Evolutionary conservation across 768 basidiomycete genomes (phyloP).

Genomic region (Peribolospora baueri): DNA sequence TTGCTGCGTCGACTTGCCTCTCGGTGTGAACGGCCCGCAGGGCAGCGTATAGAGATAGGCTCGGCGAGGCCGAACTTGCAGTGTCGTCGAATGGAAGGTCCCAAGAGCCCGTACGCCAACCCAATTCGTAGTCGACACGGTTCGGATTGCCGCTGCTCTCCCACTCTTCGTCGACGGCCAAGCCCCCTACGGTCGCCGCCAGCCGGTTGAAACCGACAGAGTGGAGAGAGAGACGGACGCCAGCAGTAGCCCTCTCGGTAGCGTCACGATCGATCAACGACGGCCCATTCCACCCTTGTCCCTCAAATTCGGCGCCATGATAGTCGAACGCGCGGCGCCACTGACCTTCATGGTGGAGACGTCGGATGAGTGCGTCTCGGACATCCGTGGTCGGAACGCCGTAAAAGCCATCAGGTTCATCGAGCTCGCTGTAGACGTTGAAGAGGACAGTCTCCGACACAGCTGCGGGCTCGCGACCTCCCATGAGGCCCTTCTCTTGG

Average conservation of each 20-base stretch:
- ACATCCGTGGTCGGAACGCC: constrained; percentile 60
- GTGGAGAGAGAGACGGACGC: constrained; percentile 56
- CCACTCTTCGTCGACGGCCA: constrained; percentile 15
- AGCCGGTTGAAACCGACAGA: constrained; percentile 72
- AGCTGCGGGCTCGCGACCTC: not conserved
- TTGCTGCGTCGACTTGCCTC: constrained; percentile 25
- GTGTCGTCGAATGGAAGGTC: constrained; percentile 35
- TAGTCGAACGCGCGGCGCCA: constrained; percentile 78
- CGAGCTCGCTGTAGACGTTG: constrained; percentile 79
- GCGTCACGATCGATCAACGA: constrained; percentile 19
- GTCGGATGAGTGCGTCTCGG: constrained; percentile 51
- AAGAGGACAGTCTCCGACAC: constrained; percentile 31
- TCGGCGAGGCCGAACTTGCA: constrained; percentile 15
- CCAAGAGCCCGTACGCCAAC: constrained; percentile 90
- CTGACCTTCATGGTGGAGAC: constrained; percentile 76
- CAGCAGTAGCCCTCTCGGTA: constrained; percentile 27
- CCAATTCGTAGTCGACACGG: constrained; percentile 38
- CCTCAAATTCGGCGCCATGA: constrained; percentile 64
- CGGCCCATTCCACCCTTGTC: not conserved
- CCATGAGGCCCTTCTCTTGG: constrained; percentile 24
- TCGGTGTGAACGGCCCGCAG: constrained; percentile 63
- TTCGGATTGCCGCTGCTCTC: too few relatives aligned
- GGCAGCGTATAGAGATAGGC: constrained; percentile 45
- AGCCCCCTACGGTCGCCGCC: constrained; percentile 38
- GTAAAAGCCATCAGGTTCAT: constrained; percentile 96